Conservation (phyloP, 192 early-diverging fungal genomes). For the Pilobolus umbonatus region DNA sequence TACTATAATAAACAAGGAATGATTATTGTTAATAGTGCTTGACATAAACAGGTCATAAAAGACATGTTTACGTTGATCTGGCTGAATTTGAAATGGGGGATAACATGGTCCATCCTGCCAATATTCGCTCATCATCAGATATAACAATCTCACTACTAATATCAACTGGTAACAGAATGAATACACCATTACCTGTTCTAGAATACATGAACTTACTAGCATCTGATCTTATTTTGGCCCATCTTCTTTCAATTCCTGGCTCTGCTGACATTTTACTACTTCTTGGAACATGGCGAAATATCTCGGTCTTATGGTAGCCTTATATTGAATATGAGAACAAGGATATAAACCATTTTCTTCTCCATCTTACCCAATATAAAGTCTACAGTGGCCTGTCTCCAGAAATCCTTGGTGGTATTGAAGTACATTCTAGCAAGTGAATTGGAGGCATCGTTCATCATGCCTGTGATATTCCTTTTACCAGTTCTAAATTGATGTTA, state of each 20-base stretch:
- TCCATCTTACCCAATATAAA: slow-evolving; percentile 43
- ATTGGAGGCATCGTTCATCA: slow-evolving; percentile 75
- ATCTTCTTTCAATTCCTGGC: slow-evolving; percentile 33
- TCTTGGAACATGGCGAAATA: slow-evolving; percentile 28
- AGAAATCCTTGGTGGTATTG: slow-evolving; percentile 71
- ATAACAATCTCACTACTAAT: slow-evolving; percentile 60
- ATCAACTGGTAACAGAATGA: slow-evolving; percentile 28
- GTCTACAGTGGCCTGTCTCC: slow-evolving; percentile 57
- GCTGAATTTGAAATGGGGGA: slow-evolving; percentile 34
- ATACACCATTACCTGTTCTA: not conserved
- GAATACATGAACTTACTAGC: slow-evolving; percentile 27
- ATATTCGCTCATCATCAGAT: slow-evolving; percentile 51
- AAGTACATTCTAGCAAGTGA: slow-evolving; percentile 71
- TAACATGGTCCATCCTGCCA: slow-evolving; percentile 60
- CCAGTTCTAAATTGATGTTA: slow-evolving; percentile 38
- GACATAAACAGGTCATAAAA: not conserved
- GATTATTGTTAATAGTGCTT: not conserved
- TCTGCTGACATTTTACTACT: slow-evolving; percentile 32
- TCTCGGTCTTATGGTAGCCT: slow-evolving; percentile 36
- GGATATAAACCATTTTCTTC: slow-evolving; percentile 25
- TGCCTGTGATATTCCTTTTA: slow-evolving; percentile 65
- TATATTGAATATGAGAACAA: slow-evolving; percentile 1
- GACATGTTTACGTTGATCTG: slow-evolving; percentile 5
- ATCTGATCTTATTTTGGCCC: slow-evolving; percentile 37
- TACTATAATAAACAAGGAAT: too few species aligned